phyloP scores from a whole-genome alignment of 2,329 filamentous ascomycete genomes.

The Ophiostoma populinum region DNA sequence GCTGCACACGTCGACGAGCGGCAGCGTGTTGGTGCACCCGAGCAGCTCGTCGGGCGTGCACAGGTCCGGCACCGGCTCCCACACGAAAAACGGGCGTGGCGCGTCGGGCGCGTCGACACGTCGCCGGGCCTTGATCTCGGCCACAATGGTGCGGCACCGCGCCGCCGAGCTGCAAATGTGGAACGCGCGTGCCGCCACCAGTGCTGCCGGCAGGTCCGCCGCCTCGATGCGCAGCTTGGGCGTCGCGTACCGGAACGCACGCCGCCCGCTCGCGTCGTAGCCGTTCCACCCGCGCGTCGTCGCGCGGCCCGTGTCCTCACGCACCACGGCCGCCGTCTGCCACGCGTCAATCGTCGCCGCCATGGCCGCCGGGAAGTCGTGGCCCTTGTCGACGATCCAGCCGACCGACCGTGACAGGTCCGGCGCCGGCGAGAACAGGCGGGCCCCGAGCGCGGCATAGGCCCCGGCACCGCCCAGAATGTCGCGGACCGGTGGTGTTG shows the following conservation, averaged over 20 bases:
- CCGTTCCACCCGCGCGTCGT: constrained; percentile 91
- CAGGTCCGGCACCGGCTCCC: constrained; percentile 87
- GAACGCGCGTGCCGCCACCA: constrained; percentile 60
- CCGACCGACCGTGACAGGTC: constrained; percentile 49
- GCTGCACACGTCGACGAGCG: constrained; percentile 44
- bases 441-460: constrained; percentile 74
- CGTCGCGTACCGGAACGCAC: constrained; percentile 73
- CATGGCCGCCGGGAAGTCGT: constrained; percentile 62
- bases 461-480: constrained; percentile 81
- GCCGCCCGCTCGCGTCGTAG: constrained; percentile 43
- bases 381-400: constrained; percentile 83
- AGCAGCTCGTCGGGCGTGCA: constrained; percentile 55
- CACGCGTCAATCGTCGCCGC: constrained; percentile 50
- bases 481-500: constrained; percentile 49
- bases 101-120: neutral
- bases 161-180: constrained; percentile 73
- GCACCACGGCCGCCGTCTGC: constrained; percentile 56
- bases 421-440: constrained; percentile 64
- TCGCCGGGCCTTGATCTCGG: constrained; percentile 44
- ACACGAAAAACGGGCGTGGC: constrained; percentile 57
- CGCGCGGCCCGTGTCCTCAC: constrained; percentile 45
- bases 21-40: constrained; percentile 45
- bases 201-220: constrained; percentile 44
- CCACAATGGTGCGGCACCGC: constrained; percentile 60
- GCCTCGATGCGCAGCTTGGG: constrained; percentile 70